Evolutionary conservation across 768 basidiomycete genomes (phyloP).

Genomic region (Tulasnella sp.): DNA sequence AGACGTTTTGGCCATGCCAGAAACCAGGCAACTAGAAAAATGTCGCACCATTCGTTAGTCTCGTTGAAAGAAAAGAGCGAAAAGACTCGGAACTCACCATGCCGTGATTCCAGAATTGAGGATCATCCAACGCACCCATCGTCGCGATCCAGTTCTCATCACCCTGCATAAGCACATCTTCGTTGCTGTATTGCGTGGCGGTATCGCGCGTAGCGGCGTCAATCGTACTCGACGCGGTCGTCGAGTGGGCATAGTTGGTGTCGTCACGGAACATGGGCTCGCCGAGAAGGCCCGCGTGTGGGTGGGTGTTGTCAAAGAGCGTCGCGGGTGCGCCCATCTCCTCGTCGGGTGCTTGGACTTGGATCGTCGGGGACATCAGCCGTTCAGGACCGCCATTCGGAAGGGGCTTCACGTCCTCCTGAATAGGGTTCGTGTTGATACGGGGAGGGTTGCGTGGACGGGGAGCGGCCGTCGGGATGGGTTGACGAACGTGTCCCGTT

Average conservation of each 20-base stretch:
- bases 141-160: constrained; percentile 10
- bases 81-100: neutral
- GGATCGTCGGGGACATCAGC: neutral
- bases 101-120: constrained; percentile 8
- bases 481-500: neutral
- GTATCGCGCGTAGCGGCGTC: neutral
- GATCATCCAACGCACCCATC: constrained; percentile 14
- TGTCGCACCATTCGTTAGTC: no score
- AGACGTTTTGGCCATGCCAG: constrained; percentile 2
- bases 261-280: neutral
- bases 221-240: constrained; percentile 7
- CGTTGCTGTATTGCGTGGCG: constrained; percentile 11
- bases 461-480: neutral
- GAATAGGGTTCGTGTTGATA: constrained; percentile 1
- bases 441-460: neutral
- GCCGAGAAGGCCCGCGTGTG: neutral
- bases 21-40: neutral
- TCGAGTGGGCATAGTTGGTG: constrained; percentile 3
- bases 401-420: neutral
- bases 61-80: no score
- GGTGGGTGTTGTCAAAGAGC: neutral
- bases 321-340: neutral
- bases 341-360: constrained; percentile 7
- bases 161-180: constrained; percentile 11
- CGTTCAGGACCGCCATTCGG: neutral